These are phyloP conservation scores for Yarrowia deformans DNA, from an alignment of 805 yeast genomes.

Conservation along the genomic window DNA sequence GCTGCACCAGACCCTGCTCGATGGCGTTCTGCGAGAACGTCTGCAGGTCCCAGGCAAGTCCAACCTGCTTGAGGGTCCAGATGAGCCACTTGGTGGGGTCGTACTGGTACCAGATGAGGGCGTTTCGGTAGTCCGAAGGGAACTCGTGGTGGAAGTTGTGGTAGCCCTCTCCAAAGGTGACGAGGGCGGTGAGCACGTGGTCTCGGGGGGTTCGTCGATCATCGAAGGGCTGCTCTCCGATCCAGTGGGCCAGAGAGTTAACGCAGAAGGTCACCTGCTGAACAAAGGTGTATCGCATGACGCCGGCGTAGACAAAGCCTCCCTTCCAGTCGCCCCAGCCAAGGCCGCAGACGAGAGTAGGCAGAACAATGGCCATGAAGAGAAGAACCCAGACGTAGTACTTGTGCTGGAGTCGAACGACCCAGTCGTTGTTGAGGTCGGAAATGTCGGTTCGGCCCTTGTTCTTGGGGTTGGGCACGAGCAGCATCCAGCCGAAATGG, in stretches of 20 bases:
- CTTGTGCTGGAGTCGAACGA: conserved; percentile 72
- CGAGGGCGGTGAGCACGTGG: conserved; percentile 65
- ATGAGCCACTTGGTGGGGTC: conserved; percentile 89
- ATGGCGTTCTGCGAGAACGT: conserved; percentile 65
- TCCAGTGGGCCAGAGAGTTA: conserved; percentile 83
- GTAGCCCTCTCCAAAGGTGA: conserved; percentile 89
- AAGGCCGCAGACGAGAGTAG: conserved; percentile 68
- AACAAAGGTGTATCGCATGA: conserved; percentile 69
- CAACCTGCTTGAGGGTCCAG: conserved; percentile 58
- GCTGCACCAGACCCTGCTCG: conserved; percentile 77
- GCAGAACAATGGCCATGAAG: conserved; percentile 64
- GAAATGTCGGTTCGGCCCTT: conserved; percentile 70
- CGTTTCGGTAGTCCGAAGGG: conserved; percentile 86
- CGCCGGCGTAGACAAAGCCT: conserved; percentile 81
- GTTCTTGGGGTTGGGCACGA: conserved; percentile 69
- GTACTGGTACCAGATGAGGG: conserved; percentile 71
- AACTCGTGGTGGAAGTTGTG: conserved; percentile 96
- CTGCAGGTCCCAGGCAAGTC: conserved; percentile 65
- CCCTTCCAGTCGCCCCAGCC: conserved; percentile 78
- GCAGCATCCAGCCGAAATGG: conserved; percentile 87
- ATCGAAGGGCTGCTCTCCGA: conserved; percentile 77
- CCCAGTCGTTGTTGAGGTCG: conserved; percentile 66
- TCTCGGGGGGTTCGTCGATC: conserved; percentile 76
- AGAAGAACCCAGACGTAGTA: conserved; percentile 66
- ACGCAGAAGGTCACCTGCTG: conserved; percentile 83